Base-by-base conservation (phyloP, 768 basidiomycete genomes). In the Phanerochaete carnosa region DNA sequence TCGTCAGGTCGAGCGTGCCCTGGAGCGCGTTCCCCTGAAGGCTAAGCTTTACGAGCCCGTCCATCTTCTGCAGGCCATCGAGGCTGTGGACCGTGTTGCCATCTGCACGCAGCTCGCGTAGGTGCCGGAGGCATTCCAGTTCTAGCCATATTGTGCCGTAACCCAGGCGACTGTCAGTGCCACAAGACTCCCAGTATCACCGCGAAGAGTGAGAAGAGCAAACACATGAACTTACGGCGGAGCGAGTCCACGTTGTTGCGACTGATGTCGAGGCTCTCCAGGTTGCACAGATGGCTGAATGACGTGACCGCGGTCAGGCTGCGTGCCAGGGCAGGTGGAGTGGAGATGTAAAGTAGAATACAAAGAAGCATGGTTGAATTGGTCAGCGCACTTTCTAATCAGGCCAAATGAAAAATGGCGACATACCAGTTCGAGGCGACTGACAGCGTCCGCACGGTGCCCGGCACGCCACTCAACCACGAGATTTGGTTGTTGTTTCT, bases 181-280 rank as follows among this genome's bases (percentile, higher is more conserved):
- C 57, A 65, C 32, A 43, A n/a, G n/a, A n/a, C n/a, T n/a, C n/a
- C n/a, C n/a, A n/a, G n/a, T n/a, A n/a, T n/a, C n/a, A n/a, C n/a
- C 49, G 23, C 33, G 54, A 16, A 16, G 32, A 22, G 32, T 9
- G 4, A 33, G 11, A 25, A 7, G 58, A 65, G 43, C n/a, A n/a
- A 19, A 43, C 39, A 43, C 33, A 7, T 32, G 39, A 23, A 87
- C 92, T 76, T 73, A 96, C 93, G 93, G 52, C 80, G 83, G 59
- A 98, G 78, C 8, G 92, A 92, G 62, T 96, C 94, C 55, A 98
- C 81, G 64, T 92, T 83, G 73, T 98, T 98, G 68, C 85, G 73
- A 72, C 93, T 94, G 62, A 99, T 86, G 76, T 99, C 94, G 69
- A 99, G 81, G 68, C 83, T 85, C 75, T 95, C 93, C 45, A 99